Evolutionary conservation across 176 grass and related monocot species (phyloP), one percentile per base, ranked within the genome.

Genomic region (Zoysia japonica): DNA sequence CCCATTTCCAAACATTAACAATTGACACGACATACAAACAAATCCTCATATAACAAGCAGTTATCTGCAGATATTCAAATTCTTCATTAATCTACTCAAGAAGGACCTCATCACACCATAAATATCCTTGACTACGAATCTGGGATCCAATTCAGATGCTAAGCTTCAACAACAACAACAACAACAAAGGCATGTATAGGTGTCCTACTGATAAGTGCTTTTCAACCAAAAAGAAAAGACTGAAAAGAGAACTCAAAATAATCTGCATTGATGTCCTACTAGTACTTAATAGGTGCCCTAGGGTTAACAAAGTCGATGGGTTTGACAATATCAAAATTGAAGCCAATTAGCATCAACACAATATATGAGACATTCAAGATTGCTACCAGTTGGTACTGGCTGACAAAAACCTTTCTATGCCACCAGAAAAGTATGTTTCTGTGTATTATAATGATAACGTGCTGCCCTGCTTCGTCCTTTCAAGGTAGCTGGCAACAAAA

Each of bases 1-100:
- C 7, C 48, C 12, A 47, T 53, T n/a, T 28, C 9, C 11, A 19
- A 76, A 61, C 13, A 28, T 9, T 47, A 7, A 47, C 11, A 55
- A 52, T 63, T 12, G 44, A 45, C 44, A 8, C 7, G 8, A 71
- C 48, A 82, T 77, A 54, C 1, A 87, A 28, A 80, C 43, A 82
- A 52, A 43, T 28, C 16, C 39, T 50, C 1, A 71, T 15, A 63
- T 12, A 15, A 50, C 63, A 15, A 45, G 14, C 9, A 75, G 61
- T 45, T 57, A 14, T 7, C 4, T 19, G 13, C 71, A 61, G 3
- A 57, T 9, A 76, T 65, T 53, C 37, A 13, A 19, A 2, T 5
- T 20, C 41, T 6, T 4, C 11, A 65, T 14, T 40, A 40, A 38
- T 38, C 55, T 20, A 55, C 54, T 20, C 14, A 71, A 70, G 37